Evolutionary conservation across 495 filamentous ascomycete genomes (phyloP).

Genomic region (Penicillium arizonense): DNA sequence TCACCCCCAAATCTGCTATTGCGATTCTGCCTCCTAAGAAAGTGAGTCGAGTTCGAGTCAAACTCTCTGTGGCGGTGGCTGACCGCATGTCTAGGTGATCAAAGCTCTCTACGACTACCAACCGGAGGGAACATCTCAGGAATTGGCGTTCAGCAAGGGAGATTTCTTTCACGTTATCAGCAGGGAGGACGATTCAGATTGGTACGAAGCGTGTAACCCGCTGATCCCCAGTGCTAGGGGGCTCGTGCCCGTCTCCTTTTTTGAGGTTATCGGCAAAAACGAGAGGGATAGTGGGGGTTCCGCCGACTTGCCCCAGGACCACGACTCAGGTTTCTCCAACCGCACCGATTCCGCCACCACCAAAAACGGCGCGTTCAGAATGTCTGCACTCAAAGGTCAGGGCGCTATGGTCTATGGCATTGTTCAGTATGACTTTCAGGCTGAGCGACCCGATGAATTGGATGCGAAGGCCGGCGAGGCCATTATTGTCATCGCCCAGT

Average conservation of each 20-base stretch:
- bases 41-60: constrained; percentile 48
- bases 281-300: constrained; percentile 80
- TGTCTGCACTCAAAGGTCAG: constrained; percentile 57
- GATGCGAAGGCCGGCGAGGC: constrained; percentile 94
- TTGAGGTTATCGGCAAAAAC: constrained; percentile 86
- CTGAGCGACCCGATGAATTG: constrained; percentile 90
- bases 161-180: constrained; percentile 99
- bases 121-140: constrained; percentile 62
- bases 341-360: constrained; percentile 37
- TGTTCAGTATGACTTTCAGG: constrained; percentile 95
- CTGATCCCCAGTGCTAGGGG: constrained; percentile 83
- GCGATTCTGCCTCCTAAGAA: constrained; percentile 96
- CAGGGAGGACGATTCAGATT: constrained; percentile 88
- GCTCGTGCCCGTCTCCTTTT: constrained; percentile 89
- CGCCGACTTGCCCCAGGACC: constrained; percentile 56
- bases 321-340: constrained; percentile 82
- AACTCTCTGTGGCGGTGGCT: constrained; percentile 16
- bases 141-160: constrained; percentile 87
- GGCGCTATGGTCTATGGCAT: constrained; percentile 95
- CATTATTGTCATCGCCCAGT: constrained; percentile 97
- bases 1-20: constrained; percentile 89
- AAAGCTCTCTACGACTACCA: constrained; percentile 93
- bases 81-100: constrained; percentile 68
- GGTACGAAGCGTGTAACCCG: constrained; percentile 99
- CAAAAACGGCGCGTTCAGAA: constrained; percentile 41